Conservation (phyloP, 106 monocot genomes). For the Platanthera zijinensis region DNA sequence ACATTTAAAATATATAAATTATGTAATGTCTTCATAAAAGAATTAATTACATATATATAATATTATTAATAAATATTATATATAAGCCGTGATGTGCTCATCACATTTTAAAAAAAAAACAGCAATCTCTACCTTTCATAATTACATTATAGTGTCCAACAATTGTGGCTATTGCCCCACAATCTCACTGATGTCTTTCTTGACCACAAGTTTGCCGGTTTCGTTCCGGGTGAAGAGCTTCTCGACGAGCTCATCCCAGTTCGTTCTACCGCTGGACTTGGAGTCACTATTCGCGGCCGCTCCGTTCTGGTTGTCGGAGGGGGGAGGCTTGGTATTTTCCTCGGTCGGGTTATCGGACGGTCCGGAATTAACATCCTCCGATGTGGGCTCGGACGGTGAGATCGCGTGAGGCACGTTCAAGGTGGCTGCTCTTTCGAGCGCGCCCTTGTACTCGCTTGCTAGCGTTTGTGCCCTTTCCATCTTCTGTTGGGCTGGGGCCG, state of each 20-base stretch:
- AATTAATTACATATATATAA: too few species aligned
- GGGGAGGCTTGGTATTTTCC: background rate
- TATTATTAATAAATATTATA: too few species aligned
- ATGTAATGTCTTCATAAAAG: too few species aligned
- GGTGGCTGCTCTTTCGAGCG: conserved; percentile 55
- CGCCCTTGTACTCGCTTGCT: conserved; percentile 63
- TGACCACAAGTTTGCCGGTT: conserved; percentile 27
- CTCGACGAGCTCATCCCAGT: conserved; percentile 45
- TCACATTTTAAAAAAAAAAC: too few species aligned
- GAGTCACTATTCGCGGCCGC: background rate
- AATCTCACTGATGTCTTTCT: conserved; percentile 10
- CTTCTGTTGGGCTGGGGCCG: conserved; percentile 44
- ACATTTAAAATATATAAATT: too few species aligned
- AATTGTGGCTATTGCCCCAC: background rate
- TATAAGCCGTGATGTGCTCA: too few species aligned
- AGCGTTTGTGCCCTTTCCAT: conserved; percentile 76
- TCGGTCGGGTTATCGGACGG: background rate
- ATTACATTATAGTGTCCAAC: background rate
- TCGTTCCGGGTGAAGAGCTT: conserved; percentile 31
- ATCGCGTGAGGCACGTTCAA: conserved; percentile 62
- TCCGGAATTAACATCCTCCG: background rate
- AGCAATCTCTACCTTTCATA: background rate
- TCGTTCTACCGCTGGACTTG: conserved; percentile 31
- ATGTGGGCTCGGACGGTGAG: conserved; percentile 12
- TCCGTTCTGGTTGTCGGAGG: conserved; percentile 3